Percentiles rank a stretch among this genome's conserved stretches.
phyloP scores from a whole-genome alignment of 2,329 filamentous ascomycete genomes.

The Talaromyces atroroseus region DNA sequence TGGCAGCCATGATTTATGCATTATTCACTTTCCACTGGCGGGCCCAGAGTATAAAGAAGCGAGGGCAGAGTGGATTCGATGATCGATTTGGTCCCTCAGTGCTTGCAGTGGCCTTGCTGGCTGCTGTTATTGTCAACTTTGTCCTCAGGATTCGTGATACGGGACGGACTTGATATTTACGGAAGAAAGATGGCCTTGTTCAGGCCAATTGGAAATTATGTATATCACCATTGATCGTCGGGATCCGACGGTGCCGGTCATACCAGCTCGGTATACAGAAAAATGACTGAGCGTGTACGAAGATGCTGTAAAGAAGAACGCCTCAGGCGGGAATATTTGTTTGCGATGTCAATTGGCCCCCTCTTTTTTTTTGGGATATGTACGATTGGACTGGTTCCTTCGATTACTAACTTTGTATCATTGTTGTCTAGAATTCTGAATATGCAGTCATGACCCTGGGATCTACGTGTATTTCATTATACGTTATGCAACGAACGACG shows the following conservation, averaged over 20 bases:
- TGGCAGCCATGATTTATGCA: slow-evolving; percentile 93
- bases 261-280: not conserved
- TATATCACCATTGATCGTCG: not conserved
- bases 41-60: slow-evolving; percentile 81
- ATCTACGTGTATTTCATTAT: not conserved
- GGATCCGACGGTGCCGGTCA: not conserved
- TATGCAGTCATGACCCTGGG: not conserved
- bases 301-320: not conserved
- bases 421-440: not conserved
- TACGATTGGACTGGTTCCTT: not conserved
- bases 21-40: slow-evolving; percentile 96
- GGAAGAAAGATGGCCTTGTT: not conserved
- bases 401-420: not conserved
- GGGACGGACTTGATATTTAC: not conserved
- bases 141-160: slow-evolving; percentile 57
- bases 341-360: not conserved
- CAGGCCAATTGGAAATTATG: not conserved
- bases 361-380: not conserved
- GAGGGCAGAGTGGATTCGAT: slow-evolving; percentile 93
- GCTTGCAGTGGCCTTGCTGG: slow-evolving; percentile 75
- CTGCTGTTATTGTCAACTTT: slow-evolving; percentile 95
- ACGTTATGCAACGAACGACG: not conserved
- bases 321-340: not conserved
- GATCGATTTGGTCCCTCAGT: slow-evolving; percentile 92
- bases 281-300: not conserved